Base-by-base conservation (phyloP, 2,329 filamentous ascomycete genomes). In the Coniochaeta ligniaria region DNA sequence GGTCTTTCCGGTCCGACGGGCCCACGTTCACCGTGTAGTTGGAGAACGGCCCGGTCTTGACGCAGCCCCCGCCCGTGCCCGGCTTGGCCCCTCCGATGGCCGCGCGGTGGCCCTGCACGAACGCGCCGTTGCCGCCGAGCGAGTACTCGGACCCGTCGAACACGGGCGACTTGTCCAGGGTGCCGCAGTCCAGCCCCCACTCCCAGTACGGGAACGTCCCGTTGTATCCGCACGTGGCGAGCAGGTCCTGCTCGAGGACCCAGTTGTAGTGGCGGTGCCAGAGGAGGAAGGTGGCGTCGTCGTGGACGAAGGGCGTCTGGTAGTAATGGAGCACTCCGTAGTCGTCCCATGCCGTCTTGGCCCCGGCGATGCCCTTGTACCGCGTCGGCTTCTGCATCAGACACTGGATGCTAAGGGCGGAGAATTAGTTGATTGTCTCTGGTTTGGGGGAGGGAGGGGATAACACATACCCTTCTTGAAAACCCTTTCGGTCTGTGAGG, bases 101-200 rank as follows among this genome's bases (percentile, higher is more conserved):
- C 26, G 62, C 50, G 20, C 59, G 59, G 57, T 62, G 57, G 56
- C 54, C 50, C 17, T 60, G 35, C 57, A 75, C 65, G 58, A 67
- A 68, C 33, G 61, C 73, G 28, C 77, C 76, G 60, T 78, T 74
- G 50, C 74, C 74, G 24, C 73, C 73, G 63, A 78, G 69, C 3
- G 73, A 75, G 60, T 68, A 70, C n/a, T 71, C 73, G 59, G 71
- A 74, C 54, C 77, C 76, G 61, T 79, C 75, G 62, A 76, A 77
- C 31, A 78, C 65, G 6, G 75, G 69, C 12, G 73, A 76, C 67
- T 67, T 72, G 59, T 71, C 66, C 52, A 74, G 63, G 56, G 67
- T 43, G 17, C 41, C 41, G 41, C 41, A 43, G n/a, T 43, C 41
- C 6, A 70, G 67, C 4, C 68, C 66, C 75, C 74, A 77, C 62